A percentile compares a stretch with the other conserved stretches of the same genome.
phyloP scores from a whole-genome alignment of 2,329 filamentous ascomycete species.

The Diplodia seriata region DNA sequence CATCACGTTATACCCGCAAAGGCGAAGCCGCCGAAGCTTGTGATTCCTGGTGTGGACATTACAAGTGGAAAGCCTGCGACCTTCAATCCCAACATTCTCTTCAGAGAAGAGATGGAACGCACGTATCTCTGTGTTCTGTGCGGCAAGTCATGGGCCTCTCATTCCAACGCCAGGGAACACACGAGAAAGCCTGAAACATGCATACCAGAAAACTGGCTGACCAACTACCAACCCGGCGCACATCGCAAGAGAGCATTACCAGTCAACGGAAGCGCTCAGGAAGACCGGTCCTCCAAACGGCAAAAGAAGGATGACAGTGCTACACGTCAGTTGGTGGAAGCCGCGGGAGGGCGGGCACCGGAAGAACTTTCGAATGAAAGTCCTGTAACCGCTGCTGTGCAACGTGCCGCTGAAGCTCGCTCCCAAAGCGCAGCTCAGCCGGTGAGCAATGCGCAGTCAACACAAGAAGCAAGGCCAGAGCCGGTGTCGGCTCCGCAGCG shows the following conservation, averaged over 20 bases:
- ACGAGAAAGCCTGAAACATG: background rate
- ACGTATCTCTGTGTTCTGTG: slow-evolving; percentile 10
- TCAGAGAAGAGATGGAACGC: slow-evolving; percentile 11
- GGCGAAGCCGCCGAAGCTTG: background rate
- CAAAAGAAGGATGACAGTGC: background rate
- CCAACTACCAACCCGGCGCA: slow-evolving; percentile 1
- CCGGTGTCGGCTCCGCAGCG: background rate
- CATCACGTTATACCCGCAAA: background rate
- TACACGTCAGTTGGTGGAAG: background rate
- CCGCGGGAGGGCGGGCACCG: background rate
- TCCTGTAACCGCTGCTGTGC: background rate
- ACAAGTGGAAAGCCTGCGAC: background rate
- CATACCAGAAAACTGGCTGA: slow-evolving; percentile 1
- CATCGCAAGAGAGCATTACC: slow-evolving; percentile 11
- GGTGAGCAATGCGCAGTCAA: background rate
- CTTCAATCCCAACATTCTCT: slow-evolving; percentile 6
- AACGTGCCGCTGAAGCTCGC: background rate
- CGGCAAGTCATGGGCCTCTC: slow-evolving; percentile 10
- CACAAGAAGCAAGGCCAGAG: background rate
- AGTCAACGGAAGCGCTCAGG: background rate
- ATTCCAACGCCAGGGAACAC: slow-evolving; percentile 6
- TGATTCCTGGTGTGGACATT: background rate
- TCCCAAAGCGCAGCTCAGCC: background rate
- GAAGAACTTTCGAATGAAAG: background rate
- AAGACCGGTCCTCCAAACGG: background rate